phyloP scores from a whole-genome alignment of 2,329 filamentous ascomycete species.

The Neonectria magnoliae region DNA sequence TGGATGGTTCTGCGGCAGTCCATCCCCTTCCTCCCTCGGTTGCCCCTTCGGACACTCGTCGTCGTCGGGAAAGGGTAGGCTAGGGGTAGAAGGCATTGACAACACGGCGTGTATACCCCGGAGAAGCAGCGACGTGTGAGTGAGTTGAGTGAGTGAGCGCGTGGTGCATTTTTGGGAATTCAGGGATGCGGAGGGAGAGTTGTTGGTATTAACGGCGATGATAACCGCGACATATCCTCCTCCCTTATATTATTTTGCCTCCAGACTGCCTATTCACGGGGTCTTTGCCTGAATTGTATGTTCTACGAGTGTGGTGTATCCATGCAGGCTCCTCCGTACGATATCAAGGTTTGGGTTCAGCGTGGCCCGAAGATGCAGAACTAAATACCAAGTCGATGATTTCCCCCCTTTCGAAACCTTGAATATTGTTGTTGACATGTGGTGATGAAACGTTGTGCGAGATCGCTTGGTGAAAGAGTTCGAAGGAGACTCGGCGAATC shows the following conservation, averaged over 20 bases:
- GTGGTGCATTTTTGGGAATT: not conserved
- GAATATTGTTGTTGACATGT: not conserved
- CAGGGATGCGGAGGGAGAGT: not conserved
- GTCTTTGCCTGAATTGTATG: not conserved
- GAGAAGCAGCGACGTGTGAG: constrained; percentile 10
- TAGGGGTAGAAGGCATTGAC: constrained; percentile 1
- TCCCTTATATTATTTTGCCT: not conserved
- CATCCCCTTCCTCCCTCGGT: constrained; percentile 1
- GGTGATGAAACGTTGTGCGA: too few species aligned
- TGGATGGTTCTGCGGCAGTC: constrained; percentile 6
- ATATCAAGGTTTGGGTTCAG: not conserved
- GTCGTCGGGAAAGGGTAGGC: not conserved
- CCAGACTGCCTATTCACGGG: not conserved
- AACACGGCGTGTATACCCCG: constrained; percentile 12
- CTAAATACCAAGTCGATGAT: not conserved
- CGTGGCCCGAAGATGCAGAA: not conserved
- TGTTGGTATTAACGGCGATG: not conserved
- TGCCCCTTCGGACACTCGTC: not conserved
- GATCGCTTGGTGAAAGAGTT: not conserved
- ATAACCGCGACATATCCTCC: not conserved
- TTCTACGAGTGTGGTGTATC: constrained; percentile 21
- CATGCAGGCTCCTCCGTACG: constrained; percentile 8
- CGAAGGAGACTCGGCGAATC: not conserved
- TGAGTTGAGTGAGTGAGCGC: not conserved
- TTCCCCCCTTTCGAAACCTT: not conserved